Percentiles rank a stretch among this genome's conserved stretches.
Evolutionary conservation across 2,329 filamentous ascomycete genomes (phyloP).

Genomic region (Mycocentrospora acerina): DNA sequence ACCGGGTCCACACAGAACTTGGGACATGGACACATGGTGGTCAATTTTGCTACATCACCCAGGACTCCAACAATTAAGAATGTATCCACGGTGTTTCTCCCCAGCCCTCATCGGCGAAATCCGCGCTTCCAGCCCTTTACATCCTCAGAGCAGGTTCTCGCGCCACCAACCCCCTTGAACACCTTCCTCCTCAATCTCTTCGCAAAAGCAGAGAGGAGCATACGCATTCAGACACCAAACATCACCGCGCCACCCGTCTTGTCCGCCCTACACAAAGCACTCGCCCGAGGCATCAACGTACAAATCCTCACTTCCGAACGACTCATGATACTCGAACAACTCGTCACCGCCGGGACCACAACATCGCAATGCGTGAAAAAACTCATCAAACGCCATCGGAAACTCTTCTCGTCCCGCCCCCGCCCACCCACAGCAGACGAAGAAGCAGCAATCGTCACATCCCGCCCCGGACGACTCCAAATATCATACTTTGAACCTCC

Average conservation of each 20-base stretch:
- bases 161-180: constrained; percentile 70
- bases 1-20: neutral
- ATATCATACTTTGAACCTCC: constrained; percentile 60
- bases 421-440: constrained; percentile 18
- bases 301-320: constrained; percentile 65
- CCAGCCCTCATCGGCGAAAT: constrained; percentile 71
- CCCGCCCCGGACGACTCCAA: constrained; percentile 51
- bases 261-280: constrained; percentile 59
- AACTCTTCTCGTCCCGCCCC: constrained; percentile 17
- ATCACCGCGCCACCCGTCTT: constrained; percentile 69
- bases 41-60: constrained; percentile 1
- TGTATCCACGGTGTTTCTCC: constrained; percentile 65
- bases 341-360: constrained; percentile 76
- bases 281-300: constrained; percentile 68
- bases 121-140: constrained; percentile 58
- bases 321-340: constrained; percentile 78
- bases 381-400: constrained; percentile 59
- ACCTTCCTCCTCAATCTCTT: constrained; percentile 64
- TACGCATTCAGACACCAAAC: constrained; percentile 78
- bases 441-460: constrained; percentile 28
- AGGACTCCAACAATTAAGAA: constrained; percentile 5
- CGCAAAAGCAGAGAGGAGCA: constrained; percentile 56
- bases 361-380: constrained; percentile 65
- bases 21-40: constrained; percentile 7
- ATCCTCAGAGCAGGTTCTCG: constrained; percentile 47